phyloP scores from a whole-genome alignment of 1,284 basidiomycete species.

The Porphyrellus sp. region DNA sequence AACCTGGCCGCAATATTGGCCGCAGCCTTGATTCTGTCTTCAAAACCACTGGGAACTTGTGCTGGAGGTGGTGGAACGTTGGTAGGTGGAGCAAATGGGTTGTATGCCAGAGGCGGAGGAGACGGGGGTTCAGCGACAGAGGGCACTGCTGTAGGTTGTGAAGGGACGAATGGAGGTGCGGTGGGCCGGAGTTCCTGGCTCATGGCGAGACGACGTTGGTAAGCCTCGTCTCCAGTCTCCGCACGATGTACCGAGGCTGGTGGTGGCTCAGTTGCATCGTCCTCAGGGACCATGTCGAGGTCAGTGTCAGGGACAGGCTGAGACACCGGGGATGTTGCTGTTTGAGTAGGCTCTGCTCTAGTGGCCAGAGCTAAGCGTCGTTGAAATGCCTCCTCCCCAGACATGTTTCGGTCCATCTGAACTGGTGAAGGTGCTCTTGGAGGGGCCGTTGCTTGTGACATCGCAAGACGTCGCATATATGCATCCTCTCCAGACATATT shows the following conservation, averaged over 20 bases:
- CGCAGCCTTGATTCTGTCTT: slow-evolving; percentile 72
- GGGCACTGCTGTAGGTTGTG: slow-evolving; percentile 17
- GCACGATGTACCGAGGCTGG: slow-evolving; percentile 25
- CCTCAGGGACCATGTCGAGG: slow-evolving; percentile 13
- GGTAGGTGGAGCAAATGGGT: slow-evolving; percentile 62
- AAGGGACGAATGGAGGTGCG: slow-evolving; percentile 20
- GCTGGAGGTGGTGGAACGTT: slow-evolving; percentile 54
- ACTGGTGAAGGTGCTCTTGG: slow-evolving; percentile 22
- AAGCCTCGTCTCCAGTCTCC: slow-evolving; percentile 69
- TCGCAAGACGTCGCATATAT: slow-evolving; percentile 52
- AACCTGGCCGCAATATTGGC: slow-evolving; percentile 77
- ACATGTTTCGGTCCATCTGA: slow-evolving; percentile 39
- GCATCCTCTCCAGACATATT: slow-evolving; percentile 57
- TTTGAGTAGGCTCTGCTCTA: slow-evolving; percentile 23
- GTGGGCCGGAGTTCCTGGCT: slow-evolving; percentile 36
- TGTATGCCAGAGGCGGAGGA: slow-evolving; percentile 54
- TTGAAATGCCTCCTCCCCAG: slow-evolving; percentile 64
- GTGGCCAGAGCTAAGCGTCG: slow-evolving; percentile 55
- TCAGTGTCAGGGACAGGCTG: slow-evolving; percentile 17
- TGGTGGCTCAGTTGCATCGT: slow-evolving; percentile 14
- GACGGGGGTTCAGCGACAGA: slow-evolving; percentile 36
- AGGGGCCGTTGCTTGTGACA: slow-evolving; percentile 39
- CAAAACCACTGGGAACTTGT: slow-evolving; percentile 46
- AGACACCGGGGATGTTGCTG: slow-evolving; percentile 9
- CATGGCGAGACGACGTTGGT: slow-evolving; percentile 59